Conservation (phyloP, 306 rosid species). For the Trichosanthes cucumerina region DNA sequence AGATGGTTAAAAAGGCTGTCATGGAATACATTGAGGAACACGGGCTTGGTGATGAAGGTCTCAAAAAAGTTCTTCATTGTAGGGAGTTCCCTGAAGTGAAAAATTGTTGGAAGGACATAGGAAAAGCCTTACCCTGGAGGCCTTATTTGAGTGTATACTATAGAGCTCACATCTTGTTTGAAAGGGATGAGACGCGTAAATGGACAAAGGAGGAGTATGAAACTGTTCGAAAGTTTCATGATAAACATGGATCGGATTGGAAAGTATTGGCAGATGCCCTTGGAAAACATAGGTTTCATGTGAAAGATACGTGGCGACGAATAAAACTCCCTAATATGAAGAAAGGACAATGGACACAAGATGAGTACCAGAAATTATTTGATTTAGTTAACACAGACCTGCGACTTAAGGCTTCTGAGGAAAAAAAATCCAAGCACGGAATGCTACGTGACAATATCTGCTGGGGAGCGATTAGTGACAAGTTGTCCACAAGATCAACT, state of each 20-base stretch:
- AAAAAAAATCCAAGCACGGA: slow-evolving; percentile 40
- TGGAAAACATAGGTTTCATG: slow-evolving; percentile 53
- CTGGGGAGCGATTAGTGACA: slow-evolving; percentile 60
- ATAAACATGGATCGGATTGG: slow-evolving; percentile 60
- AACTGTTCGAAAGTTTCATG: slow-evolving; percentile 17
- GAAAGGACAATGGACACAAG: slow-evolving; percentile 52
- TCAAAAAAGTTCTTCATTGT: slow-evolving; percentile 40
- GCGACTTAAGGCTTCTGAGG: slow-evolving; percentile 37
- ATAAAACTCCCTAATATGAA: slow-evolving; percentile 24
- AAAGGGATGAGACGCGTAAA: slow-evolving; percentile 25
- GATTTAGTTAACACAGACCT: slow-evolving; percentile 73
- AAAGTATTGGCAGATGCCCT: slow-evolving; percentile 36
- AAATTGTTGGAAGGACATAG: slow-evolving; percentile 66
- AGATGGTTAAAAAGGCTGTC: slow-evolving; percentile 39
- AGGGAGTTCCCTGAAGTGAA: slow-evolving; percentile 9
- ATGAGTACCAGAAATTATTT: slow-evolving; percentile 59
- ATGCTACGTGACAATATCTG: slow-evolving; percentile 71
- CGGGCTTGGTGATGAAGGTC: slow-evolving; percentile 50
- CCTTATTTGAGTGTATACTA: slow-evolving; percentile 17
- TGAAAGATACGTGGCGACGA: slow-evolving; percentile 69
- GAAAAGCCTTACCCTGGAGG: slow-evolving; percentile 42
- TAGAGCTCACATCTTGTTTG: slow-evolving; percentile 57
- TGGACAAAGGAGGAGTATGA: slow-evolving; percentile 60
- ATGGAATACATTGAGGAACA: slow-evolving; percentile 34
- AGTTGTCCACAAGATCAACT: slow-evolving; percentile 36